Base-by-base conservation (phyloP, 768 basidiomycete species). In the Cystobasidium onofrii region DNA sequence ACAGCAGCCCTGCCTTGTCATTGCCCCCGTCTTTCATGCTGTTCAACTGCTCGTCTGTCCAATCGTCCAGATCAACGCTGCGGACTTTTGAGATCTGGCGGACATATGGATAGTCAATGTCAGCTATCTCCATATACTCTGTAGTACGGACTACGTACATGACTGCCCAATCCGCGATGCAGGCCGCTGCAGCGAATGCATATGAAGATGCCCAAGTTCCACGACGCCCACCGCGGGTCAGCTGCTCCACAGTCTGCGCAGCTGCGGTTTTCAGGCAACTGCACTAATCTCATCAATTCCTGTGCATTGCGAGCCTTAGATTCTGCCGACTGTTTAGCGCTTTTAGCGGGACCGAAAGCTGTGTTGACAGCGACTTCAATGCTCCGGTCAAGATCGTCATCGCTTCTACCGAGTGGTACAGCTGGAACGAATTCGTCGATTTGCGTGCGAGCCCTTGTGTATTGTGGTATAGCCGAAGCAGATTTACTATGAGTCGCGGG, bases 31-130 rank as follows among this genome's bases (percentile, higher is more conserved):
- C 33, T 23, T 39, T 50, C 76, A 78, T 76, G 3, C 36, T 33
- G 3, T 64, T 54, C 12, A 77, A 36, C 52, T 78, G 77, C 67
- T 78, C 77, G 52, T 78, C 76, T n/a, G n/a, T 62, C 77, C 77
- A 78, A 64, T 78, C 76, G 71, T 60, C 27, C 23, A 52, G 23
- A 31, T 52, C 69, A 17, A 71, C 25, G 54, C 69, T 71, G 31
- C 69, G 57, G 4, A 27, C 27, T 27, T 75, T 57, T 10, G 33
- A 65, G 1, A 46, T 63, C 46, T 54, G 27, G n/a, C n/a, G n/a
- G n/a, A n/a, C n/a, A n/a, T n/a, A n/a, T n/a, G n/a, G n/a, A n/a
- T n/a, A n/a, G n/a, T n/a, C n/a, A n/a, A n/a, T n/a, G 39, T 39
- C 39, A 39, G 39, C 39, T 15, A 39, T n/a, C 39, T 6, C 39